Evolutionary conservation across 768 basidiomycete genomes (phyloP), one percentile per base, ranked within the genome.

Genomic region (Grammothele lineata): DNA sequence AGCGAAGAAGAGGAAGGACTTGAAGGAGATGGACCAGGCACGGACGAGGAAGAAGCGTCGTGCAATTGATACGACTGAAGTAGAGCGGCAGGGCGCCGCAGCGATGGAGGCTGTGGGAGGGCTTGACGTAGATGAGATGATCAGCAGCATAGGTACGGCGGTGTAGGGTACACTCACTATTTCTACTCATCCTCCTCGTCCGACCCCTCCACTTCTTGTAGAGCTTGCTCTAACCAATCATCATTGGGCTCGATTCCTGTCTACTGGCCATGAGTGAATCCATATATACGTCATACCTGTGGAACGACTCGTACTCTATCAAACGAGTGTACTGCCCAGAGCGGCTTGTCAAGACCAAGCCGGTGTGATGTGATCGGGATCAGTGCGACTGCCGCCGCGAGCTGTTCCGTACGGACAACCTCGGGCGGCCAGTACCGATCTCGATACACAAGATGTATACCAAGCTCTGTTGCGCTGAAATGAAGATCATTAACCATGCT

Each of bases 241-340:
- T 44, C 43, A 3, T 32, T 34, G 1, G 43, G 43, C 23, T 44
- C 43, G 3, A 44, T 23, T 10, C 43, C 43, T 11, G 43, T 44
- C 43, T 44, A 25, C n/a, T 5, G 25, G 14, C n/a, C 11, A 15
- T 34, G 5, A 19, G 11, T 4, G 15, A 7, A 36, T n/a, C 12
- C n/a, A n/a, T 15, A 32, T n/a, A n/a, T n/a, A 32, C 8, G 30
- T 32, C 30, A 32, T 15, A 32, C 15, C 8, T 32, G 17, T 24
- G 23, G 8, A 23, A 8, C 22, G 12, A 36, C 21, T 32, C 8
- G 14, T 44, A 44, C 43, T 5, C 43, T 2, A 17, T 44, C 43
- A 25, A 44, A 44, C 7, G 43, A 44, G n/a, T 44, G 43, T 2
- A 44, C 43, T 3, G n/a, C 43, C 33, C 34, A 44, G 2, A 44